Evolutionary conservation across 1,139 yeast species (phyloP).

Genomic region (Geotrichum fermentans): DNA sequence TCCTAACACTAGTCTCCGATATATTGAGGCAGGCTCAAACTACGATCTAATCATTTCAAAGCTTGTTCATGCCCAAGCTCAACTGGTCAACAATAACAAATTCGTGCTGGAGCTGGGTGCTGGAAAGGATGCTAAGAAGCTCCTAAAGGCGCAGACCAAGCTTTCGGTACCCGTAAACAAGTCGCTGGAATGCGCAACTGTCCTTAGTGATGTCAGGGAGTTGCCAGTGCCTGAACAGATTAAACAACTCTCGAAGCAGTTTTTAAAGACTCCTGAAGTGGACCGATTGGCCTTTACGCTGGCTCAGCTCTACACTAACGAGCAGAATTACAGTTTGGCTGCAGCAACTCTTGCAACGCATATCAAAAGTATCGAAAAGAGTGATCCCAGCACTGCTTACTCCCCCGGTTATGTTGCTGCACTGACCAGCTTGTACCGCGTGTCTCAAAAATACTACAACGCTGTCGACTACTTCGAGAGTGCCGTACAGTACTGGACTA

Average conservation of each 20-base stretch:
- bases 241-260: constrained; percentile 19
- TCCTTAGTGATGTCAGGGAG: constrained; percentile 14
- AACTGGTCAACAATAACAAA: constrained; percentile 27
- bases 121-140: constrained; percentile 27
- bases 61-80: constrained; percentile 26
- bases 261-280: constrained; percentile 24
- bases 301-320: constrained; percentile 44
- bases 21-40: constrained; percentile 25
- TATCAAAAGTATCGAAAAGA: constrained; percentile 18
- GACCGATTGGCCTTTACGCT: constrained; percentile 35
- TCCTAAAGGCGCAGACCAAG: constrained; percentile 13
- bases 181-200: constrained; percentile 18
- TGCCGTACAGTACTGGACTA: constrained; percentile 18
- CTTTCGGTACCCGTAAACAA: constrained; percentile 10
- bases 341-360: constrained; percentile 41
- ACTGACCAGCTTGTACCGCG: constrained; percentile 48
- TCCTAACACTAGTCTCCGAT: constrained; percentile 28
- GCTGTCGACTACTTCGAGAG: constrained; percentile 21
- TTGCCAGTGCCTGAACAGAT: constrained; percentile 17
- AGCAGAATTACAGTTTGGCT: constrained; percentile 38
- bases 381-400: constrained; percentile 30
- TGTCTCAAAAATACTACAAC: constrained; percentile 21
- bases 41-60: constrained; percentile 20
- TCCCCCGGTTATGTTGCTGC: constrained; percentile 44
- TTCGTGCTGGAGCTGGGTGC: constrained; percentile 28